These are phyloP conservation scores for Microsporum audouinii DNA, from an alignment of 2,329 filamentous ascomycete genomes.

Conservation along the genomic window DNA sequence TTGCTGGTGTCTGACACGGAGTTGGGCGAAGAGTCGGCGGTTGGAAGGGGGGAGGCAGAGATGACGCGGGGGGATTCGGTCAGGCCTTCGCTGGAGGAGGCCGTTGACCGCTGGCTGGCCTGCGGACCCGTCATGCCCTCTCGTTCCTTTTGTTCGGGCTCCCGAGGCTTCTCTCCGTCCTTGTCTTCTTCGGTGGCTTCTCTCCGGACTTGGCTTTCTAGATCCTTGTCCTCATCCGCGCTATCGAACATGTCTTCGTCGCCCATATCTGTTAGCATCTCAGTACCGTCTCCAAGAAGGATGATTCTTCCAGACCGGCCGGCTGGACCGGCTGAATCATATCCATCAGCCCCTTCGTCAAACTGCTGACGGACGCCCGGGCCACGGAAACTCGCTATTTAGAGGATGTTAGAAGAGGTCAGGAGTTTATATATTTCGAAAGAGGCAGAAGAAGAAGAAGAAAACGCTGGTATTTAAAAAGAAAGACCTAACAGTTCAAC, in stretches of 20 bases:
- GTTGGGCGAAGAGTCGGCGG: conserved; percentile 23
- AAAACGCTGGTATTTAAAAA: background rate
- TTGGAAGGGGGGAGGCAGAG: conserved; percentile 30
- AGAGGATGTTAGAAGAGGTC: no score
- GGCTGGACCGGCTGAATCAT: conserved; percentile 44
- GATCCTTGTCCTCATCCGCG: conserved; percentile 73
- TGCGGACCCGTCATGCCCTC: conserved; percentile 44
- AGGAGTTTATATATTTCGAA: no score
- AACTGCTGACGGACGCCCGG: conserved; percentile 72
- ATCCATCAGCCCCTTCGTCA: conserved; percentile 58
- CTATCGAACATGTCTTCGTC: conserved; percentile 93
- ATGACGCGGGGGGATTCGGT: conserved; percentile 12
- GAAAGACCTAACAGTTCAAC: background rate
- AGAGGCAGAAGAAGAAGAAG: conserved; percentile 15
- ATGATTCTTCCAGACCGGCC: conserved; percentile 75
- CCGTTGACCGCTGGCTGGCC: conserved; percentile 20
- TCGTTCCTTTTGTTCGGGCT: conserved; percentile 32
- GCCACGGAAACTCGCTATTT: conserved; percentile 69
- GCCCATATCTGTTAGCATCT: conserved; percentile 77
- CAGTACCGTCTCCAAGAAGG: conserved; percentile 86
- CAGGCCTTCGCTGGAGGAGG: conserved; percentile 11
- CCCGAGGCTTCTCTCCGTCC: conserved; percentile 19
- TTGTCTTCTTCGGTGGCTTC: conserved; percentile 22
- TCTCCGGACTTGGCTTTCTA: conserved; percentile 72
- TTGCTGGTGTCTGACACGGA: background rate